Base-by-base conservation (phyloP, 1,284 basidiomycete genomes). In the Phellopilus nigrolimitatus region DNA sequence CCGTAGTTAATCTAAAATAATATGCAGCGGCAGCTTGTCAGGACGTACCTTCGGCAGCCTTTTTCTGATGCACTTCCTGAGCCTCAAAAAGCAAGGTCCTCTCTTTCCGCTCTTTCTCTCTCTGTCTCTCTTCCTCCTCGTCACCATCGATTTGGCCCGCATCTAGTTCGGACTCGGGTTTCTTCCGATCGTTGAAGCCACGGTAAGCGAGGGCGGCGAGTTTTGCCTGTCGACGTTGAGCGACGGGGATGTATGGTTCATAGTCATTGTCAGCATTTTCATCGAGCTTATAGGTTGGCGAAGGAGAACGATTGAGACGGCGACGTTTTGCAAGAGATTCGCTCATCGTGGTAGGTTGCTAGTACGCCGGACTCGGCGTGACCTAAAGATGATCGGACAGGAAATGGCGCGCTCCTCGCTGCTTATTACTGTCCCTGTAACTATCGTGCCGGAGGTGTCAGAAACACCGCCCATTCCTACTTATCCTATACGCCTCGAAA, bases 381-480 rank as follows among this genome's bases (percentile, higher is more conserved):
- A 17, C 22, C n/a, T n/a, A 24, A 40, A 8, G 19, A 24, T 13
- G 3, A 13, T 42, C 7, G 40, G 22, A 22, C 17, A 17, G 22
- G 40, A 33, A 6, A n/a, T 12, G 6, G 31, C 31, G 31, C n/a
- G 31, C 6, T 5, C 34, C n/a, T 37, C 34, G 19, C 34, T 3
- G 3, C n/a, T 64, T 95, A 93, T 66, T 80, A 97, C 38, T 98
- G 95, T 62, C 94, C 95, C 0, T 84, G 92, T 13, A 97, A 97
- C 64, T 62, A 68, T 21, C 80, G 95, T n/a, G 82, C 86, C 0
- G 84, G 83, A 4, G 93, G 91, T 0, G 68, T 79, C 53, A 64
- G 67, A 52, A 97, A 94, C 62, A 83, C 81, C 2, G 57, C 69
- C 10, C 97, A 94, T 69, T 66, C 72, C 79, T 15, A 93, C 88